Conservation (phyloP, 257 asterid genomes). For the Solanum sejunctum region DNA sequence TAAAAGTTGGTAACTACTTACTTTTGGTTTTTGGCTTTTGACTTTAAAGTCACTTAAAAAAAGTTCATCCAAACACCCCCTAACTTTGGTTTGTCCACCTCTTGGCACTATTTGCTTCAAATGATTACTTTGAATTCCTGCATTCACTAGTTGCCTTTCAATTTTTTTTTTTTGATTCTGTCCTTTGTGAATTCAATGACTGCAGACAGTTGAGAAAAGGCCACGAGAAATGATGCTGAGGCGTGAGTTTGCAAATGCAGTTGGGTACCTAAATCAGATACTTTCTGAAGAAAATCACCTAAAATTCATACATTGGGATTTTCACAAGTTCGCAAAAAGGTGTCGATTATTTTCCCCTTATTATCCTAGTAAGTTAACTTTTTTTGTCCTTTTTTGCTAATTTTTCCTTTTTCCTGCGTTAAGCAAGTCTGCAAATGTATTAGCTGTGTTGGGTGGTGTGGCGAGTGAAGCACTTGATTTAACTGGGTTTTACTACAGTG, state of each 20-base stretch:
- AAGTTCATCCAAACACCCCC: too few relatives aligned
- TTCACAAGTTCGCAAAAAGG: slow-evolving; percentile 98
- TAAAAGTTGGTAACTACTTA: too few relatives aligned
- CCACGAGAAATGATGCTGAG: slow-evolving; percentile 99
- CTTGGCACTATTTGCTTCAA: background rate
- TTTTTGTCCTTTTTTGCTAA: slow-evolving; percentile 12
- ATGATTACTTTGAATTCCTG: background rate
- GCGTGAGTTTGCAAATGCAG: slow-evolving; percentile 95
- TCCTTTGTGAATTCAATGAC: slow-evolving; percentile 1
- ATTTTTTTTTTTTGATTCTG: background rate
- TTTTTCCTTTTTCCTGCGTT: slow-evolving; percentile 17
- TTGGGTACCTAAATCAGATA: slow-evolving; percentile 92
- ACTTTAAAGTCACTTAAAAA: too few relatives aligned
- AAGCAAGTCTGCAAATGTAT: slow-evolving; percentile 97
- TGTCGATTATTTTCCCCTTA: slow-evolving; percentile 9
- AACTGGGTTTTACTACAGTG: slow-evolving; percentile 89
- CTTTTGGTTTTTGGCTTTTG: too few relatives aligned
- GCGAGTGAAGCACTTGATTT: slow-evolving; percentile 96
- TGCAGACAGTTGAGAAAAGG: slow-evolving; percentile 93
- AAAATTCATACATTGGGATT: slow-evolving; percentile 96
- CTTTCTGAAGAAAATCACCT: slow-evolving; percentile 68
- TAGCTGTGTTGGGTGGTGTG: slow-evolving; percentile 96
- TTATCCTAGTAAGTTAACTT: background rate
- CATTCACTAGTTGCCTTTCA: background rate
- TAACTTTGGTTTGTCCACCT: background rate